Evolutionary conservation across 768 basidiomycete genomes (phyloP).

Genomic region (Calvatia gigantea): DNA sequence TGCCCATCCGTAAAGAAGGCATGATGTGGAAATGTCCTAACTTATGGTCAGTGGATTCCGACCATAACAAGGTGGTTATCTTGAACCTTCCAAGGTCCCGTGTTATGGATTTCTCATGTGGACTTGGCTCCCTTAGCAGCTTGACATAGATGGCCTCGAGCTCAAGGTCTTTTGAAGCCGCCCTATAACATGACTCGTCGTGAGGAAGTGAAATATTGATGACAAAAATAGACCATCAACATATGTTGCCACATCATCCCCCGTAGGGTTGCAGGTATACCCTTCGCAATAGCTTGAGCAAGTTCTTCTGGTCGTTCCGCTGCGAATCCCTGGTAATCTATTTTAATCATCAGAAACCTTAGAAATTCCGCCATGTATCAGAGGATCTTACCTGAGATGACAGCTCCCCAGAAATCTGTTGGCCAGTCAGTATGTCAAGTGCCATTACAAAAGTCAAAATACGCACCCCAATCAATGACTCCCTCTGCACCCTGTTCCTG

Average conservation of each 20-base stretch:
- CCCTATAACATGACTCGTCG: conserved; percentile 42
- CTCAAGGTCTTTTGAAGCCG: conserved; percentile 87
- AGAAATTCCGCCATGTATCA: background rate
- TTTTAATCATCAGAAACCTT: conserved; percentile 2
- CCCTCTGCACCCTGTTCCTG: conserved; percentile 36
- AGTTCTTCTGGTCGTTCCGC: conserved; percentile 72
- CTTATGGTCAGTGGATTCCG: too few relatives aligned
- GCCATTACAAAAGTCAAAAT: background rate
- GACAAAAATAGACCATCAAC: conserved; percentile 33
- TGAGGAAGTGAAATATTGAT: conserved; percentile 8
- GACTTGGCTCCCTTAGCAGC: conserved; percentile 77
- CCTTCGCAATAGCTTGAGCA: conserved; percentile 86
- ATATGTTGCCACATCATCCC: conserved; percentile 98
- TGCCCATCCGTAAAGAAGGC: conserved; percentile 93
- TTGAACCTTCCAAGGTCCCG: conserved; percentile 83
- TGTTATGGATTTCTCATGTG: conserved; percentile 92
- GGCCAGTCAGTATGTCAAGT: background rate
- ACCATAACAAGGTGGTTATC: too few relatives aligned
- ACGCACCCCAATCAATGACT: conserved; percentile 76
- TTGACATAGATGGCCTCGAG: conserved; percentile 81
- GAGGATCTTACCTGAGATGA: conserved; percentile 67
- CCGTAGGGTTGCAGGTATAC: conserved; percentile 83
- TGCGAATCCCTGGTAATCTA: conserved; percentile 89
- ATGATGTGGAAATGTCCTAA: conserved; percentile 93
- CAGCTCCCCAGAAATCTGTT: conserved; percentile 91